Percentiles rank a stretch among this genome's conserved stretches.
phyloP scores from a whole-genome alignment of 805 yeast species.

The Yarrowia porcina region DNA sequence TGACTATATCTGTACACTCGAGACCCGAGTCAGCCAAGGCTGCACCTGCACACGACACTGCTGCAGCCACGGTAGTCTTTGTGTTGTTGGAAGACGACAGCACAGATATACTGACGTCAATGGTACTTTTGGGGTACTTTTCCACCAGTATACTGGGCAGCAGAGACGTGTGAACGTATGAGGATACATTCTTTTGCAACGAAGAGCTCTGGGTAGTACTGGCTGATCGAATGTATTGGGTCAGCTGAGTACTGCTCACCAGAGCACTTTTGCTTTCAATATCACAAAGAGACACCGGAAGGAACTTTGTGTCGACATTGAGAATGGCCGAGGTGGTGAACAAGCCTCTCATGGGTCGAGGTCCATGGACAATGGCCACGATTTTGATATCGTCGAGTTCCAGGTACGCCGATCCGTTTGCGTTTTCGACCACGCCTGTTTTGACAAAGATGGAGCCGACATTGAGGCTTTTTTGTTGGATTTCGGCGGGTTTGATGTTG shows the following conservation, averaged over 20 bases:
- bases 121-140: slow-evolving; percentile 86
- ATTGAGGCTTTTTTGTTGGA: slow-evolving; percentile 18
- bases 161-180: slow-evolving; percentile 51
- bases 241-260: slow-evolving; percentile 18
- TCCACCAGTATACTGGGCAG: slow-evolving; percentile 55
- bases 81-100: slow-evolving; percentile 46
- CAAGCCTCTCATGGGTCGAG: slow-evolving; percentile 76
- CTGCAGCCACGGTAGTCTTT: slow-evolving; percentile 45
- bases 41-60: slow-evolving; percentile 61
- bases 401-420: slow-evolving; percentile 78
- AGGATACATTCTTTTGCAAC: slow-evolving; percentile 46
- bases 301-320: slow-evolving; percentile 56
- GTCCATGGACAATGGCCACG: slow-evolving; percentile 78
- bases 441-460: slow-evolving; percentile 51
- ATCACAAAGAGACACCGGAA: slow-evolving; percentile 47
- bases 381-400: slow-evolving; percentile 62
- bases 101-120: slow-evolving; percentile 70
- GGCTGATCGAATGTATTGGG: slow-evolving; percentile 30
- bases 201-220: slow-evolving; percentile 35
- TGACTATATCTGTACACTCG: slow-evolving; percentile 72
- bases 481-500: slow-evolving; percentile 35
- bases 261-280: slow-evolving; percentile 32
- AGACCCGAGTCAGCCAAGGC: slow-evolving; percentile 85
- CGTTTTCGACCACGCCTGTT: slow-evolving; percentile 63
- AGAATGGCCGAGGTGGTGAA: slow-evolving; percentile 64